These are phyloP conservation scores for Tulasnella sp. DNA, from an alignment of 768 basidiomycete genomes.

Conservation along the genomic window DNA sequence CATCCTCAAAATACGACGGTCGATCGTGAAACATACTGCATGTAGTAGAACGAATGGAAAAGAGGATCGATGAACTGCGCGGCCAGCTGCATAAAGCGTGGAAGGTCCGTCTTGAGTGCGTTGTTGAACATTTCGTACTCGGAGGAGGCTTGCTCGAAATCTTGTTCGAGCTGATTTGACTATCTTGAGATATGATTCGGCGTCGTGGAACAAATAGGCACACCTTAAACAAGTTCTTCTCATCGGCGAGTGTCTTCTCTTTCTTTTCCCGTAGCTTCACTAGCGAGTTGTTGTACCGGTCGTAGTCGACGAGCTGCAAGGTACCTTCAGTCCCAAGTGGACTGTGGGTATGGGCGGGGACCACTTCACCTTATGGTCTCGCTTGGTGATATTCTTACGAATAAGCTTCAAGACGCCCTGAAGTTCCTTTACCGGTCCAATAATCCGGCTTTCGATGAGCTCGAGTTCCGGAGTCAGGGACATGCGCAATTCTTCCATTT, in stretches of 20 bases:
- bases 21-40: constrained; percentile 62
- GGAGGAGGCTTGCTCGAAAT: constrained; percentile 81
- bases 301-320: constrained; percentile 76
- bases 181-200: neutral
- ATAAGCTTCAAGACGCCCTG: constrained; percentile 78
- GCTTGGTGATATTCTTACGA: constrained; percentile 88
- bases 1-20: neutral
- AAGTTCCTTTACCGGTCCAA: constrained; percentile 81
- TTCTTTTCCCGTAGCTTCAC: constrained; percentile 97
- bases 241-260: constrained; percentile 89
- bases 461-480: constrained; percentile 84
- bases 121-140: constrained; percentile 92
- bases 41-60: constrained; percentile 98
- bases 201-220: constrained; percentile 15
- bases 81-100: constrained; percentile 79
- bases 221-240: constrained; percentile 95
- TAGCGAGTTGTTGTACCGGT: constrained; percentile 91
- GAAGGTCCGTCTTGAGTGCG: constrained; percentile 81
- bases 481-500: constrained; percentile 73
- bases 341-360: neutral
- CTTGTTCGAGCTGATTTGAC: constrained; percentile 72
- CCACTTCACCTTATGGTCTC: constrained; percentile 77
- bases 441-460: constrained; percentile 77
- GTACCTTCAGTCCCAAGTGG: neutral
- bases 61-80: constrained; percentile 90